These are phyloP conservation scores for Pythium phragmitis DNA, from an alignment of 352 stramenopile genomes.

Conservation along the genomic window DNA sequence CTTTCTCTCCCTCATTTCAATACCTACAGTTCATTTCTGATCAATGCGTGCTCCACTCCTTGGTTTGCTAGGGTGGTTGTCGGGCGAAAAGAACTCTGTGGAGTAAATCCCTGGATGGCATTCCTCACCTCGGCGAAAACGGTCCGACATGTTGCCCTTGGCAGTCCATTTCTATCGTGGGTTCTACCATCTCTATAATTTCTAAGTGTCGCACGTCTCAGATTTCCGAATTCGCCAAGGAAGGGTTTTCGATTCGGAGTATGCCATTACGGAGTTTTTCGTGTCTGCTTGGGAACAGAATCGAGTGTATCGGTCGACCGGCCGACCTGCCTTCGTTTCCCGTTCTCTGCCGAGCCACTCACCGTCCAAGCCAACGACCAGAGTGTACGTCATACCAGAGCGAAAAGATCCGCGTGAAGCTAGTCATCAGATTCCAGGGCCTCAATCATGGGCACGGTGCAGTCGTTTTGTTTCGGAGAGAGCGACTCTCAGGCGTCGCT, in stretches of 20 bases:
- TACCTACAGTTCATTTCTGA: no score
- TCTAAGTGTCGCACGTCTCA: neutral
- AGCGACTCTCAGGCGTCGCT: slow-evolving; percentile 33
- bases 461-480: slow-evolving; percentile 55
- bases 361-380: no score
- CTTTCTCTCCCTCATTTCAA: neutral
- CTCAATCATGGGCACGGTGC: slow-evolving; percentile 17
- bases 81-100: no score
- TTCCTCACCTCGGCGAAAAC: no score
- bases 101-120: no score
- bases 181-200: neutral
- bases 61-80: no score
- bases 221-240: neutral
- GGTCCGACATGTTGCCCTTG: no score
- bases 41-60: no score
- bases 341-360: neutral
- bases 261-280: slow-evolving; percentile 1
- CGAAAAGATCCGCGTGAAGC: no score
- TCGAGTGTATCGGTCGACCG: no score
- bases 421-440: neutral
- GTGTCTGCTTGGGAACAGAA: neutral
- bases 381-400: no score
- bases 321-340: neutral
- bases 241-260: neutral
- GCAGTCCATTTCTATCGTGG: no score